A percentile compares a stretch with the other conserved stretches of the same genome.
These are phyloP conservation scores for Kandelia obovata DNA, from an alignment of 345 rosid genomes.

Conservation along the genomic window DNA sequence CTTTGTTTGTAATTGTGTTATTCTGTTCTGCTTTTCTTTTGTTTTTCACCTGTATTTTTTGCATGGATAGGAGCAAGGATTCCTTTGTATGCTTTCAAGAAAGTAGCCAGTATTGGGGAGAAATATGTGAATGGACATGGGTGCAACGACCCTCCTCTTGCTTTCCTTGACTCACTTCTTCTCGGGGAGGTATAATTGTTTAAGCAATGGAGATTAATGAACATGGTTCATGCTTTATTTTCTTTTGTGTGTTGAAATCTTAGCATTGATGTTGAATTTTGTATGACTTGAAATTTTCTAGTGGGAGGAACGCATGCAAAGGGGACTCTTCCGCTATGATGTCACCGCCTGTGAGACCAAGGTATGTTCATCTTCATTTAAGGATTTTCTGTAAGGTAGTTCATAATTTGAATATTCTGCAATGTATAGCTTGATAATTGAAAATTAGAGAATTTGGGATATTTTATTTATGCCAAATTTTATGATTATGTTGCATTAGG, in stretches of 20 bases:
- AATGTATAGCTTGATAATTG: not conserved
- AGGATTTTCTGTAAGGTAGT: not conserved
- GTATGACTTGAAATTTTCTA: constrained; percentile 24
- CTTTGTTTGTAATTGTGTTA: not conserved
- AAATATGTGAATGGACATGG: constrained; percentile 26
- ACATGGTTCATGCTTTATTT: not conserved
- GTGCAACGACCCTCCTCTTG: constrained; percentile 45
- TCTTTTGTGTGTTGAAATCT: not conserved
- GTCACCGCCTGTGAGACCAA: constrained; percentile 95
- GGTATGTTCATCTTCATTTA: constrained; percentile 25
- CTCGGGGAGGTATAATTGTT: constrained; percentile 67
- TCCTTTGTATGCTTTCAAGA: constrained; percentile 73
- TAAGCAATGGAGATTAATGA: constrained; percentile 1
- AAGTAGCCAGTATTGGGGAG: constrained; percentile 25
- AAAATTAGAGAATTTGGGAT: not conserved
- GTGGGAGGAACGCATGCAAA: constrained; percentile 96
- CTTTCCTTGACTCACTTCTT: constrained; percentile 67
- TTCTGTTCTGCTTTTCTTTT: not conserved
- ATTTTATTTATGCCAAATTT: constrained; percentile 8
- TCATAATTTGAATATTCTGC: too few relatives aligned
- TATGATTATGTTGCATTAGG: constrained; percentile 40
- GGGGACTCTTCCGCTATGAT: constrained; percentile 93
- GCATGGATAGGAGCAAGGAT: constrained; percentile 53
- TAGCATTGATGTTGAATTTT: not conserved
- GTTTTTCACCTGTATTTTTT: not conserved